These are phyloP conservation scores for Pelargonium cotyledonis DNA, from an alignment of 441 rosid genomes.

Conservation along the genomic window DNA sequence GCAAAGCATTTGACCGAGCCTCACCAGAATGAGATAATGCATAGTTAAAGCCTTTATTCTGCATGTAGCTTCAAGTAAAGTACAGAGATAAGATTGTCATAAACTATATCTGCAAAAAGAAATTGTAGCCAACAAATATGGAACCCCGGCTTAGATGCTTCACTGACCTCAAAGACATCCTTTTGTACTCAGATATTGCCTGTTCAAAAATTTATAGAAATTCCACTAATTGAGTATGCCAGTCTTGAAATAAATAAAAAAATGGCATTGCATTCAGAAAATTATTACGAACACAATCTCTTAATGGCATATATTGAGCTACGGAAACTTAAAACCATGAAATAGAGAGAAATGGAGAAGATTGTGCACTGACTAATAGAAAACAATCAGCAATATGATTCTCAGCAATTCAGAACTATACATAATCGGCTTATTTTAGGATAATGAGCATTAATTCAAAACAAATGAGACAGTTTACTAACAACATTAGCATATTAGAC, in stretches of 20 bases:
- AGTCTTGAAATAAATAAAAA: background rate
- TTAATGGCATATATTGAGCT: background rate
- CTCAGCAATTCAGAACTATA: no score
- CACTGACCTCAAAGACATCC: slow-evolving; percentile 42
- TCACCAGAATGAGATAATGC: slow-evolving; percentile 24
- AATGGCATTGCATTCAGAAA: slow-evolving; percentile 4
- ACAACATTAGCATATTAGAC: no score
- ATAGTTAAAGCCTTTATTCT: slow-evolving; percentile 20
- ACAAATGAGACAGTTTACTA: no score
- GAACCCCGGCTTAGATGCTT: slow-evolving; percentile 5
- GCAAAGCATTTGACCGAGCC: slow-evolving; percentile 41
- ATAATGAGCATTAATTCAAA: no score
- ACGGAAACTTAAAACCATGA: background rate
- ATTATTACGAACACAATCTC: background rate
- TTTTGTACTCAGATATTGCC: slow-evolving; percentile 31
- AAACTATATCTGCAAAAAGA: slow-evolving; percentile 6
- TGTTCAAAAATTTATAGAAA: slow-evolving; percentile 23
- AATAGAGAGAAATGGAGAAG: background rate
- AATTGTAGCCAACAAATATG: background rate
- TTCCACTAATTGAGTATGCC: slow-evolving; percentile 8
- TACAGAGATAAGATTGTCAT: background rate
- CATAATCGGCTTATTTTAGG: no score
- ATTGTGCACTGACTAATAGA: no score
- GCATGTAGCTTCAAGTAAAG: slow-evolving; percentile 38
- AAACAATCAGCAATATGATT: no score